Conservation (phyloP, 1,284 basidiomycete genomes). For the Heterobasidion occidentale region DNA sequence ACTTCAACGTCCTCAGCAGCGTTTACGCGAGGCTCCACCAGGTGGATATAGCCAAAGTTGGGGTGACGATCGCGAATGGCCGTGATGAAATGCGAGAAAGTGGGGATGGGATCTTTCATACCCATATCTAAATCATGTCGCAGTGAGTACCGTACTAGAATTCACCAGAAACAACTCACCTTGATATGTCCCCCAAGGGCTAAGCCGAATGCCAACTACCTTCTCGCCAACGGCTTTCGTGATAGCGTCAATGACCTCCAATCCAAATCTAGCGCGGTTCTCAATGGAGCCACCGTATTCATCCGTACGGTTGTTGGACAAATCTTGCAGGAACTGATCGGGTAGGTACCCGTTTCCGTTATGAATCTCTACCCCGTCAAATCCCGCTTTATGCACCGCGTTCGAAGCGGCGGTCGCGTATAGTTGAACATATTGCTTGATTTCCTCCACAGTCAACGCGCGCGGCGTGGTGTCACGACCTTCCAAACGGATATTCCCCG, state of each 20-base stretch:
- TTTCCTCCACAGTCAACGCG: conserved; percentile 15
- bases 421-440: conserved; percentile 16
- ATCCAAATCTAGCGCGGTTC: conserved; percentile 43
- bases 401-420: conserved; percentile 15
- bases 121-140: not conserved
- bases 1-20: not conserved
- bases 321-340: conserved; percentile 30
- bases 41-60: conserved; percentile 35
- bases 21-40: conserved; percentile 29
- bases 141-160: not conserved
- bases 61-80: not conserved
- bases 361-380: conserved; percentile 21
- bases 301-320: conserved; percentile 47
- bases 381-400: conserved; percentile 11
- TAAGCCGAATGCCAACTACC: conserved; percentile 31
- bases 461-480: conserved; percentile 19
- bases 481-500: conserved; percentile 35
- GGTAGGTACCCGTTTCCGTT: conserved; percentile 31
- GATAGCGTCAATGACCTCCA: conserved; percentile 31
- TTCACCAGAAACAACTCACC: not conserved
- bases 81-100: not conserved
- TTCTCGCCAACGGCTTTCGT: conserved; percentile 16
- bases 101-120: not conserved
- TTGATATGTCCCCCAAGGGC: conserved; percentile 26
- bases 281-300: conserved; percentile 49